Evolutionary conservation across 495 filamentous ascomycete species (phyloP), one percentile per base, ranked within the genome.

Genomic region (Tetracladium marchalianum): DNA sequence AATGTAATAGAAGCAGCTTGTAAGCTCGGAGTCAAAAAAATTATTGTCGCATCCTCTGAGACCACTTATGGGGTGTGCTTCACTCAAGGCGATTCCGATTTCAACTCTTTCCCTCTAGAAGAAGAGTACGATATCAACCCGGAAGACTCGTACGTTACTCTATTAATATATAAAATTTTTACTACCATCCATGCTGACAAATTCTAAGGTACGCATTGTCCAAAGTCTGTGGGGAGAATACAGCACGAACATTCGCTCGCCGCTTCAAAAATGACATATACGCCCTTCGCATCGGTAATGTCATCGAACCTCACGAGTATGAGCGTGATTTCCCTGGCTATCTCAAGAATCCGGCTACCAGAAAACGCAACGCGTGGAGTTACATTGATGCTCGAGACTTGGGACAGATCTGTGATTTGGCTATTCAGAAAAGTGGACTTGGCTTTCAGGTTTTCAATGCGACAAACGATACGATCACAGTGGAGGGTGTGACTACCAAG

Each of bases 391-490:
- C 77, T 1, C 57, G 76, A 6, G 77, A 80, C 47, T 51, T 82
- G 15, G 78, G 75, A 2, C 68, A 74, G 58, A 79, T 82, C 44
- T 78, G 71, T 53, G 64, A 76, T 51, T 54, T 72, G 16, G 63
- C 59, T 27, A 64, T 76, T 12, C 13, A 61, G 41, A 73, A 69
- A 50, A 64, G 63, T 52, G 72, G 71, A 0, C 51, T 80, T 11
- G 76, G 74, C 1, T 80, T 78, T 44, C 73, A 80, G 54, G 59
- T 78, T 0, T 80, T 81, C 62, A 81, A 81, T 55, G 76, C 74
- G 33, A 74, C 71, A 3, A 81, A 80, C 55, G 69, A 76, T 61
- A 71, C 68, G 5, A 78, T 77, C 31, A 78, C 76, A 5, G 60
- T 66, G 2, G 64, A 46, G 41, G 52, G 55, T 17, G 65, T 67